A percentile compares a stretch with the other conserved stretches of the same genome.
These are phyloP conservation scores for Acanthamoeba castellanii DNA, from an alignment of 208 protist species.

Conservation along the genomic window DNA sequence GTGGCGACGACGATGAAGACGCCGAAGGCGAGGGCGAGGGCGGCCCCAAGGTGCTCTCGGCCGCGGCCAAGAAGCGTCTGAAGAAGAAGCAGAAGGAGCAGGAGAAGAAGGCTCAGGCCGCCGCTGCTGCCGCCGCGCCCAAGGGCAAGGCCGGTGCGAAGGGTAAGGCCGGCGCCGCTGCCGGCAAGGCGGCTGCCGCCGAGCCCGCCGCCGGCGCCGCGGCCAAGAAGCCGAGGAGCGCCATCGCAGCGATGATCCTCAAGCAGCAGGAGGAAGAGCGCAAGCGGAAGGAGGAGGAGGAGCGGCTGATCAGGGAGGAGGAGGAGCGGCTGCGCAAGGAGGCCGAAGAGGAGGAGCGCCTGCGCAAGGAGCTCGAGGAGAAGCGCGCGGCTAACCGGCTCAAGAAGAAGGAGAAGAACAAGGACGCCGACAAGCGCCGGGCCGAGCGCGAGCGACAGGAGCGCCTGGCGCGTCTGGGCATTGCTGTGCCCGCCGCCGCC, in stretches of 20 bases:
- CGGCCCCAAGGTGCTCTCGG: not conserved
- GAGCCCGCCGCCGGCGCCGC: not conserved
- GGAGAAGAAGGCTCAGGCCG: constrained; percentile 50
- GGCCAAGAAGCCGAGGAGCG: constrained; percentile 5
- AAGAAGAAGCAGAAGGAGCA: constrained; percentile 76
- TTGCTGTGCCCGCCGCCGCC: not conserved
- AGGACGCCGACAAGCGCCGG: constrained; percentile 1
- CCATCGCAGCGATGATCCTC: constrained; percentile 33
- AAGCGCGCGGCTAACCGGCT: not conserved
- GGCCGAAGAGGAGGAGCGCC: not conserved
- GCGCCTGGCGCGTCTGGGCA: not conserved
- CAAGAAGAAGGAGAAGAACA: constrained; percentile 59
- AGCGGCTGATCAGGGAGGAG: constrained; percentile 8
- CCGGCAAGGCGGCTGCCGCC: not conserved
- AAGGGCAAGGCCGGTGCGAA: constrained; percentile 34
- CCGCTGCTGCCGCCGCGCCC: not conserved
- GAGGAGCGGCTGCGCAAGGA: constrained; percentile 60
- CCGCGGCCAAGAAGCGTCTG: constrained; percentile 46
- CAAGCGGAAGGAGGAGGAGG: constrained; percentile 62
- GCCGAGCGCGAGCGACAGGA: constrained; percentile 57
- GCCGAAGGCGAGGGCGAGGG: not conserved
- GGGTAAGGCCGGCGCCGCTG: not conserved
- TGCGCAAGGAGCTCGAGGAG: not conserved
- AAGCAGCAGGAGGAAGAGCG: constrained; percentile 67
- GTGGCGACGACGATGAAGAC: not conserved